Percentiles rank a stretch among this genome's conserved stretches.
Conservation (phyloP, 495 filamentous ascomycete genomes). For the Talaromyces stipitatus region DNA sequence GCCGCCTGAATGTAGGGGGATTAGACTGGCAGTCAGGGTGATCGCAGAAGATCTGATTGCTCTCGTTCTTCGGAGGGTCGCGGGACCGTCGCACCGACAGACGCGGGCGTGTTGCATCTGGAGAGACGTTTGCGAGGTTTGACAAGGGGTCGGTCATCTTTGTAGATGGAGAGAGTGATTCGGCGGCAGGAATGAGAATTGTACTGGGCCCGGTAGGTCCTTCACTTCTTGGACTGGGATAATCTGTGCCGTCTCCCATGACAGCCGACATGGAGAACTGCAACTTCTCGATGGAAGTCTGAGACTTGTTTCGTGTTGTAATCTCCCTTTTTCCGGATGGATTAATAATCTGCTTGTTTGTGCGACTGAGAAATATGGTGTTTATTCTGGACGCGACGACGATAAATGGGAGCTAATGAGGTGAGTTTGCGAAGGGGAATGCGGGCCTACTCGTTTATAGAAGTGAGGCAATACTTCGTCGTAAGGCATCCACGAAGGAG, state of each 20-base stretch:
- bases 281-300: neutral
- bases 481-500: constrained; percentile 7
- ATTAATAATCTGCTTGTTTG: neutral
- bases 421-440: neutral
- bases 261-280: constrained; percentile 9
- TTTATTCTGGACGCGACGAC: neutral
- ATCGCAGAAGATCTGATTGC: constrained; percentile 66
- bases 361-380: neutral
- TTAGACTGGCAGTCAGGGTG: constrained; percentile 50
- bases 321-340: neutral
- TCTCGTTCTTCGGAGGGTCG: constrained; percentile 54
- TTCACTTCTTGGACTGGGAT: constrained; percentile 46
- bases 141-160: constrained; percentile 34
- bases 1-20: constrained; percentile 60
- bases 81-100: constrained; percentile 41
- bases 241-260: constrained; percentile 46
- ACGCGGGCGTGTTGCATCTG: constrained; percentile 36
- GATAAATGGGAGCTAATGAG: neutral
- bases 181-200: constrained; percentile 31
- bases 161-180: constrained; percentile 27
- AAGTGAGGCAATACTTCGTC: constrained; percentile 3
- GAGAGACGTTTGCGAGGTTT: constrained; percentile 10
- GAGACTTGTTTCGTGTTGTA: neutral
- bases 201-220: constrained; percentile 32
- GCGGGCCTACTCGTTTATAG: neutral